phyloP scores from a whole-genome alignment of 306 rosid species.

The Quillaja saponaria region DNA sequence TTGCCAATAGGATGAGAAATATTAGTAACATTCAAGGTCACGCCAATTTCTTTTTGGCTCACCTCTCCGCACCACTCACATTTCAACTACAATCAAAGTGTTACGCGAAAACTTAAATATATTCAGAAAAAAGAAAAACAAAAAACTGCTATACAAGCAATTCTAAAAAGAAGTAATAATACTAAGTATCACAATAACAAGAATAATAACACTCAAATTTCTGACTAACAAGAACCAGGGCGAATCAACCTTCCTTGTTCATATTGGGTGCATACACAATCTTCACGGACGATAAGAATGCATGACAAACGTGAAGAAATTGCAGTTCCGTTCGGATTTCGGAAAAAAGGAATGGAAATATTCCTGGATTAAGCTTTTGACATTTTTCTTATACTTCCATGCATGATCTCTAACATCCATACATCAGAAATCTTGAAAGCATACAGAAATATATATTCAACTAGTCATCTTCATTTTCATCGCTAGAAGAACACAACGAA shows the following conservation, averaged over 20 bases:
- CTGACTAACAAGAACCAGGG: neutral
- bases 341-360: too few relatives aligned
- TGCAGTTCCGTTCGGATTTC: too few relatives aligned
- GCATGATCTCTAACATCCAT: too few relatives aligned
- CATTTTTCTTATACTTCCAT: too few relatives aligned
- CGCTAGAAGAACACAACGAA: too few relatives aligned
- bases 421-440: neutral
- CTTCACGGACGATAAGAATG: too few relatives aligned
- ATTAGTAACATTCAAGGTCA: constrained; percentile 62
- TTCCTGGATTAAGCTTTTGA: too few relatives aligned
- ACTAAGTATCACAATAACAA: neutral
- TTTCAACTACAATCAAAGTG: constrained; percentile 48
- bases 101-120: neutral
- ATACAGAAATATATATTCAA: neutral
- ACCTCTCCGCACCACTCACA: constrained; percentile 87
- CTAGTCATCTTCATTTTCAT: too few relatives aligned
- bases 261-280: too few relatives aligned
- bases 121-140: neutral
- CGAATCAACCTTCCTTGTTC: too few relatives aligned
- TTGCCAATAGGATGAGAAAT: constrained; percentile 74
- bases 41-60: constrained; percentile 77
- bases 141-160: too few relatives aligned
- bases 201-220: neutral
- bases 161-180: neutral
- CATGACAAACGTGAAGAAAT: too few relatives aligned